These are phyloP conservation scores for Scedosporium apiospermum DNA, from an alignment of 2,329 filamentous ascomycete species.

Conservation along the genomic window DNA sequence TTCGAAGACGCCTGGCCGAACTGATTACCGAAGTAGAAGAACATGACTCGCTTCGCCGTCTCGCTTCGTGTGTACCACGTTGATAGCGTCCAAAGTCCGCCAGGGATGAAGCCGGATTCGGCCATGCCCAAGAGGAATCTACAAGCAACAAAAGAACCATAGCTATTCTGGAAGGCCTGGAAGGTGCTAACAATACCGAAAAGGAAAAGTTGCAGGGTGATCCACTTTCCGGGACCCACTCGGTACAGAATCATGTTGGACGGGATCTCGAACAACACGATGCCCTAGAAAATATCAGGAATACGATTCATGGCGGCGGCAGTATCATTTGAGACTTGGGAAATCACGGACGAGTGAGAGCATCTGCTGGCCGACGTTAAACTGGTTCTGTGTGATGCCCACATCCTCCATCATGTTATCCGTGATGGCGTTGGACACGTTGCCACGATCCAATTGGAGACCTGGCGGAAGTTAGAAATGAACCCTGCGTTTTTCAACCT, in stretches of 20 bases:
- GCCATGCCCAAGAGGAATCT: conserved; percentile 24
- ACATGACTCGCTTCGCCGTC: conserved; percentile 33
- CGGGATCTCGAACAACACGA: conserved; percentile 37
- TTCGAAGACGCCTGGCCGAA: conserved; percentile 28
- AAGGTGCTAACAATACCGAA: conserved; percentile 25
- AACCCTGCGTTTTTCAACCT: background rate
- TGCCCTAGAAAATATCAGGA: conserved; percentile 17
- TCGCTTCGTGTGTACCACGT: conserved; percentile 37
- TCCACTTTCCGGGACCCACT: conserved; percentile 35
- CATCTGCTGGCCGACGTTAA: conserved; percentile 42
- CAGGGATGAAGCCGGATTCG: conserved; percentile 29
- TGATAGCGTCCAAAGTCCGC: conserved; percentile 35
- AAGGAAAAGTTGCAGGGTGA: conserved; percentile 12
- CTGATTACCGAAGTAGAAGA: conserved; percentile 35
- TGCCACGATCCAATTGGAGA: conserved; percentile 18
- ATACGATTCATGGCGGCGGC: no score
- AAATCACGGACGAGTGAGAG: conserved; percentile 24
- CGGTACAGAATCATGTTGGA: conserved; percentile 37
- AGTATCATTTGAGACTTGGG: no score
- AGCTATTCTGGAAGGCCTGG: conserved; percentile 24
- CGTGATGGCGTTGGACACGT: conserved; percentile 38
- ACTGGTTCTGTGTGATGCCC: conserved; percentile 38
- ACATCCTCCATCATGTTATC: conserved; percentile 40
- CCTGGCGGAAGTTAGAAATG: background rate
- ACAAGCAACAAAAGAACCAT: conserved; percentile 23